Percentiles rank a stretch among this genome's conserved stretches.
Conservation (phyloP, 768 basidiomycete genomes). For the Strobilomyces dryophilus region DNA sequence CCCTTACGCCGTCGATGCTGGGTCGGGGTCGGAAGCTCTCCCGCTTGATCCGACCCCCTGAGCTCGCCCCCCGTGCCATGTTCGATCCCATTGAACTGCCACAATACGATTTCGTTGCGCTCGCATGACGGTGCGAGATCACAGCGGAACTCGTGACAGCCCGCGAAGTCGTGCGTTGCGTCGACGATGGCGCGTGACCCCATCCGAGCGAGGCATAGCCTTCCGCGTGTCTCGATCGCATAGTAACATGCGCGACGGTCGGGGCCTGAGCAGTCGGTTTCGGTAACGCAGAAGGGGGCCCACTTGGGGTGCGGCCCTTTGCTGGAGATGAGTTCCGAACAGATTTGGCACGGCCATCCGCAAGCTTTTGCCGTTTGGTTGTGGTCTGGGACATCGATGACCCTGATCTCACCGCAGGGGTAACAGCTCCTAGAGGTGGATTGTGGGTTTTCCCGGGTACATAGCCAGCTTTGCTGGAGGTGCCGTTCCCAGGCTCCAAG, state of each 20-base stretch:
- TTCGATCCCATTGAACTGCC: slow-evolving; percentile 7
- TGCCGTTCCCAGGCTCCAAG: slow-evolving; percentile 19
- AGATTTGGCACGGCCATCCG: slow-evolving; percentile 33
- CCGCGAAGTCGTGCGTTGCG: slow-evolving; percentile 26
- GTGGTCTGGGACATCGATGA: slow-evolving; percentile 41
- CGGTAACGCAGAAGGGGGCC: slow-evolving; percentile 12
- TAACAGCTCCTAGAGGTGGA: slow-evolving; percentile 38
- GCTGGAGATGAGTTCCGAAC: slow-evolving; percentile 23
- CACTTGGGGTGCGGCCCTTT: slow-evolving; percentile 28
- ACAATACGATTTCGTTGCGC: slow-evolving; percentile 14
- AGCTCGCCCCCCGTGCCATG: slow-evolving; percentile 10
- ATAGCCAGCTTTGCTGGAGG: slow-evolving; percentile 18
- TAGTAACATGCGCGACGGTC: slow-evolving; percentile 15
- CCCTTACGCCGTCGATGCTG: slow-evolving; percentile 50
- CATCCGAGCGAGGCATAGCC: slow-evolving; percentile 29
- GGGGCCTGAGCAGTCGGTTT: slow-evolving; percentile 3
- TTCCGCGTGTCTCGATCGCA: slow-evolving; percentile 24
- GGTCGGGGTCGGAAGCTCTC: slow-evolving; percentile 85
- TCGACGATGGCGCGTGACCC: slow-evolving; percentile 34
- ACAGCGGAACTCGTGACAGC: slow-evolving; percentile 12
- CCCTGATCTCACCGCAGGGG: slow-evolving; percentile 56
- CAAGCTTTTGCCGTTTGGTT: slow-evolving; percentile 60
- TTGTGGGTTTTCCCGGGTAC: slow-evolving; percentile 30
- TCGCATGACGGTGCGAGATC: slow-evolving; percentile 6
- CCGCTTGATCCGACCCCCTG: slow-evolving; percentile 47